Evolutionary conservation across 225 moss, liverwort and hornwort genomes (phyloP).

Genomic region (Ulota crispa): DNA sequence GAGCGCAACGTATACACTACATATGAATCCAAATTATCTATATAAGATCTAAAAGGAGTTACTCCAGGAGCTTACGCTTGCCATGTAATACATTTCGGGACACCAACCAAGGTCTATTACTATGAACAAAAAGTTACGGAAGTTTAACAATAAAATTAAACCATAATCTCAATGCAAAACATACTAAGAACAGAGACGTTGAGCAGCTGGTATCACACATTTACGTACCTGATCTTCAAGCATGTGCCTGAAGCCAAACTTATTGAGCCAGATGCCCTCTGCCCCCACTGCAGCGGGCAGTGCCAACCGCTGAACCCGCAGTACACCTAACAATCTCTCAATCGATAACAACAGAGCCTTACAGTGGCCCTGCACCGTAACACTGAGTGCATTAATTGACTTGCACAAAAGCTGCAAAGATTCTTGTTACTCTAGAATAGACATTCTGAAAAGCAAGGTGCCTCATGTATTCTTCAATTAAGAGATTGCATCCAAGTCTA

Average conservation of each 20-base stretch:
- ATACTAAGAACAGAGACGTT: background rate
- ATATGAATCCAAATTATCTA: background rate
- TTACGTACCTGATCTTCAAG: slow-evolving; percentile 56
- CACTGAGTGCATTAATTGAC: background rate
- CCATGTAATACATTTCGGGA: background rate
- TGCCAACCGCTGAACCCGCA: slow-evolving; percentile 67
- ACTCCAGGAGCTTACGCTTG: background rate
- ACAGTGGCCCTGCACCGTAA: slow-evolving; percentile 65
- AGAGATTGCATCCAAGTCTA: background rate
- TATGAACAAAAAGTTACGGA: background rate
- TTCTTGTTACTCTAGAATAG: background rate
- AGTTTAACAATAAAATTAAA: background rate
- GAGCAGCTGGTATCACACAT: background rate
- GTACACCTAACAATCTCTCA: slow-evolving; percentile 76
- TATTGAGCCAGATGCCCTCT: slow-evolving; percentile 85
- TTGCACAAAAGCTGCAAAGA: background rate
- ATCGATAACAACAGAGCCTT: slow-evolving; percentile 81
- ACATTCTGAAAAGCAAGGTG: background rate
- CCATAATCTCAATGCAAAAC: background rate
- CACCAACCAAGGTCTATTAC: background rate
- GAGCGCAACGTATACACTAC: background rate
- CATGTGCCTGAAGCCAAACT: slow-evolving; percentile 66
- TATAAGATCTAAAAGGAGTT: background rate
- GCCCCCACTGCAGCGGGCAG: slow-evolving; percentile 76
- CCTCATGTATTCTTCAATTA: background rate